These are phyloP conservation scores for Pichia californica DNA, from an alignment of 805 yeast genomes.

Conservation along the genomic window DNA sequence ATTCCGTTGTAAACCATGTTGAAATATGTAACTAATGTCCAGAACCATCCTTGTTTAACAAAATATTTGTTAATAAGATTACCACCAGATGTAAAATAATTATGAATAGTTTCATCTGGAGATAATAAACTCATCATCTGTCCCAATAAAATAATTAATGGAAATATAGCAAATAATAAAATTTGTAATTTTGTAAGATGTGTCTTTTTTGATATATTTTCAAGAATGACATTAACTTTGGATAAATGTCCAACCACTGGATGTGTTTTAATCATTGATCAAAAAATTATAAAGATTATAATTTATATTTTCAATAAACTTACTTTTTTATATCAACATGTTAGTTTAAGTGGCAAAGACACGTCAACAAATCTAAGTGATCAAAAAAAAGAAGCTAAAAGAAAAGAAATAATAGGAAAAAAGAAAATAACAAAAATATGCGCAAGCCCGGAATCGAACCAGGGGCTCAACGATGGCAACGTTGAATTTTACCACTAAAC, in stretches of 20 bases:
- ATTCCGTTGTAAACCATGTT: slow-evolving; percentile 13
- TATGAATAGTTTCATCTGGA: slow-evolving; percentile 39
- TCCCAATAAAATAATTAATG: slow-evolving; percentile 43
- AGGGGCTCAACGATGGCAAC: slow-evolving; percentile 26
- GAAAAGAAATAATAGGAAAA: no score
- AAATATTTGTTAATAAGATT: slow-evolving; percentile 66
- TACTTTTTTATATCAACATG: no score
- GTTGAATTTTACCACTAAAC: slow-evolving; percentile 25
- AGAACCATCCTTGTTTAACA: slow-evolving; percentile 89
- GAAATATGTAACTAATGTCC: slow-evolving; percentile 56
- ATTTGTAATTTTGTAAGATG: slow-evolving; percentile 3
- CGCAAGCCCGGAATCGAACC: slow-evolving; percentile 27
- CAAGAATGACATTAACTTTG: background rate
- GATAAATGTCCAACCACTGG: slow-evolving; percentile 1
- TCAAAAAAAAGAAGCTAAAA: no score
- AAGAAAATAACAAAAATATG: slow-evolving; percentile 6
- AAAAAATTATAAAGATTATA: no score
- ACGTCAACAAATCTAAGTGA: no score
- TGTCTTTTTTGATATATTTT: background rate
- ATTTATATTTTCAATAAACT: no score
- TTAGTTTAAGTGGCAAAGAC: no score
- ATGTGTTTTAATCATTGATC: no score
- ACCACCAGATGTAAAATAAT: slow-evolving; percentile 53
- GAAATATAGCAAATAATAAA: slow-evolving; percentile 21
- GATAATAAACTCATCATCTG: slow-evolving; percentile 41